These are phyloP conservation scores for Pythium myriotylum DNA, from an alignment of 352 stramenopile genomes.

Conservation along the genomic window DNA sequence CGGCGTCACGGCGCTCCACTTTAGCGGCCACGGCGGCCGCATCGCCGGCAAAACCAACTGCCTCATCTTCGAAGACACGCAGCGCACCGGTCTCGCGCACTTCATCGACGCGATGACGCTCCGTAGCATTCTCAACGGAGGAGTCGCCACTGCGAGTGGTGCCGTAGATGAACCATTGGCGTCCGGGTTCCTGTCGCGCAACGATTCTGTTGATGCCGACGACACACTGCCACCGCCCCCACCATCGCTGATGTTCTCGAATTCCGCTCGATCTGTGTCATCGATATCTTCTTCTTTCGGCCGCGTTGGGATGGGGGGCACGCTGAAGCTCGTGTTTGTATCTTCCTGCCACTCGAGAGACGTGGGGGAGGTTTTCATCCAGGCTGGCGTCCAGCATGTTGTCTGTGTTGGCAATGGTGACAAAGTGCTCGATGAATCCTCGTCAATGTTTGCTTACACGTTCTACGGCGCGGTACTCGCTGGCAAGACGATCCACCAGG, in stretches of 20 bases:
- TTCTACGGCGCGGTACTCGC: constrained; percentile 80
- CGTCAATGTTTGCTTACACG: constrained; percentile 75
- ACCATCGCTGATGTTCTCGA: neutral
- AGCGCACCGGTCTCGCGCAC: constrained; percentile 63
- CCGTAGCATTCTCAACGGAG: constrained; percentile 53
- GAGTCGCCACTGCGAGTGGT: constrained; percentile 10
- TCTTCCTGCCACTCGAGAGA: constrained; percentile 79
- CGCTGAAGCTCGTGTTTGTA: constrained; percentile 81
- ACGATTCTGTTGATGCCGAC: constrained; percentile 19
- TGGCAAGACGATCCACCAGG: constrained; percentile 73
- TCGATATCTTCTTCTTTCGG: constrained; percentile 32
- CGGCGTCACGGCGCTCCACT: constrained; percentile 75
- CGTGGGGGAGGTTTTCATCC: constrained; percentile 81
- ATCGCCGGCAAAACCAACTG: constrained; percentile 66
- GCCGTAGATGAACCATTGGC: neutral
- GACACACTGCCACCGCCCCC: constrained; percentile 13
- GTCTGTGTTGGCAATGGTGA: constrained; percentile 77
- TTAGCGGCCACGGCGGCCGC: constrained; percentile 73
- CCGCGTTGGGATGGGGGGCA: constrained; percentile 36
- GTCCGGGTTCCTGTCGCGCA: constrained; percentile 2
- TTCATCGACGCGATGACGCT: constrained; percentile 68
- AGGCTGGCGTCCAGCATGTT: constrained; percentile 74
- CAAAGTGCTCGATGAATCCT: constrained; percentile 68
- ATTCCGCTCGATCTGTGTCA: constrained; percentile 25
- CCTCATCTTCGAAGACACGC: constrained; percentile 80